Evolutionary conservation across 1,284 basidiomycete genomes (phyloP), one percentile per base, ranked within the genome.

Genomic region (Papiliotrema fonsecae): DNA sequence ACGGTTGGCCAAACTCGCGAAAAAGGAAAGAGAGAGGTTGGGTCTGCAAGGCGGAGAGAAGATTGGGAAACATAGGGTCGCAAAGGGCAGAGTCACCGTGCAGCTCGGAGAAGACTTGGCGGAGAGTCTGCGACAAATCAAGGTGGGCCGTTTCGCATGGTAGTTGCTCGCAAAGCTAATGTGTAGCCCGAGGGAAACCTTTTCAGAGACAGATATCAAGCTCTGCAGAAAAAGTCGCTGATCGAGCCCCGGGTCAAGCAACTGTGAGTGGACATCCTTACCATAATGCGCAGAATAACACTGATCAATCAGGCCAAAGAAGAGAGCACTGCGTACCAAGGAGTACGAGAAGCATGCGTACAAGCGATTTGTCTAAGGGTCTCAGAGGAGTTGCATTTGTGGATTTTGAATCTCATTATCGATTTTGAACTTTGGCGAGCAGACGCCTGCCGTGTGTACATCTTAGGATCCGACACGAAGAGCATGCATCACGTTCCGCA

Each of bases 41-140:
- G 61, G 60, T 25, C 58, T 60, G 39, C 55, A 52, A 13, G 75
- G 81, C 75, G 37, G 88, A 82, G 31, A 82, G 70, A 81, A 80
- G 67, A 57, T 94, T 6, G 86, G 91, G 22, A 88, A 85, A 71
- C 82, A 89, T 62, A 77, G 79, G 39, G 85, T 96, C 0, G 82
- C 81, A 1, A 81, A 83, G 57, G 78, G 76, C 6, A 76, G 80
- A 22, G 78, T 92, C 7, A 85, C 86, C 42, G 91, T 97, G 14
- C 93, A 97, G 72, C 79, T 94, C 0, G 88, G 88, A 5, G 92
- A 97, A 58, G 91, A 97, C 64, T 73, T 97, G 34, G 86, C 82
- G 50, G 94, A 97, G 72, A 89, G 79, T 62, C 72, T 97, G 58
- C 76, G 93, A 42, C 84, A 79, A 44, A 74, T 98, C 60, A 91